A percentile compares a stretch with the other conserved stretches of the same genome.
Evolutionary conservation across 1,284 basidiomycete genomes (phyloP).

Genomic region (Trichosporon faecale): DNA sequence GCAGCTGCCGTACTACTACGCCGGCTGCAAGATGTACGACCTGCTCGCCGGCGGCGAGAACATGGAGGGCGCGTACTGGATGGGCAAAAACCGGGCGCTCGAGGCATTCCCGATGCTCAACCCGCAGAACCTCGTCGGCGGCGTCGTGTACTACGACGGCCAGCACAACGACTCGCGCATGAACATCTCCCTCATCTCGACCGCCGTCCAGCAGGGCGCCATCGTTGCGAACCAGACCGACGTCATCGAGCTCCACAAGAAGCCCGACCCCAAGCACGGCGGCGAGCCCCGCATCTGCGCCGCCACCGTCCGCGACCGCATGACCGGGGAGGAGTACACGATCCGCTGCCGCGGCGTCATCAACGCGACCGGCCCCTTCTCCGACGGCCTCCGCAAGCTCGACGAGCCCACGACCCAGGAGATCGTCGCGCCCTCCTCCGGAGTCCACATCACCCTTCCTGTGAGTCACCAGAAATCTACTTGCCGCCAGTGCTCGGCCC

Average conservation of each 20-base stretch:
- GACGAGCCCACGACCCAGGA: slow-evolving; percentile 77
- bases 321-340: slow-evolving; percentile 72
- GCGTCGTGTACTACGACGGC: slow-evolving; percentile 95
- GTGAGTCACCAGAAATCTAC: slow-evolving; percentile 21
- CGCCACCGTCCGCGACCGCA: slow-evolving; percentile 73
- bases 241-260: slow-evolving; percentile 75
- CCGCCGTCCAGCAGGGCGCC: slow-evolving; percentile 89
- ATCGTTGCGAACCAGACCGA: slow-evolving; percentile 86
- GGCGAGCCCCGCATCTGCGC: slow-evolving; percentile 63
- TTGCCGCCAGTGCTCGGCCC: neutral
- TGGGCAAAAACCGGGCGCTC: slow-evolving; percentile 87
- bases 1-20: slow-evolving; percentile 96
- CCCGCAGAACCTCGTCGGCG: slow-evolving; percentile 89
- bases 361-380: slow-evolving; percentile 95
- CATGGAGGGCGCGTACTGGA: slow-evolving; percentile 92
- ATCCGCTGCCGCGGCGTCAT: slow-evolving; percentile 88
- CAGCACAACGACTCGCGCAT: slow-evolving; percentile 98
- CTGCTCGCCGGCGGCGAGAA: slow-evolving; percentile 92
- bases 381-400: slow-evolving; percentile 79
- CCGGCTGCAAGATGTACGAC: slow-evolving; percentile 96
- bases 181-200: slow-evolving; percentile 93
- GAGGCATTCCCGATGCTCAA: slow-evolving; percentile 75
- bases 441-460: slow-evolving; percentile 93
- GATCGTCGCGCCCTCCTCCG: slow-evolving; percentile 88
- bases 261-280: slow-evolving; percentile 55